Evolutionary conservation across 164 flowering plant genomes (phyloP).

Genomic region (Vitis rupestris): DNA sequence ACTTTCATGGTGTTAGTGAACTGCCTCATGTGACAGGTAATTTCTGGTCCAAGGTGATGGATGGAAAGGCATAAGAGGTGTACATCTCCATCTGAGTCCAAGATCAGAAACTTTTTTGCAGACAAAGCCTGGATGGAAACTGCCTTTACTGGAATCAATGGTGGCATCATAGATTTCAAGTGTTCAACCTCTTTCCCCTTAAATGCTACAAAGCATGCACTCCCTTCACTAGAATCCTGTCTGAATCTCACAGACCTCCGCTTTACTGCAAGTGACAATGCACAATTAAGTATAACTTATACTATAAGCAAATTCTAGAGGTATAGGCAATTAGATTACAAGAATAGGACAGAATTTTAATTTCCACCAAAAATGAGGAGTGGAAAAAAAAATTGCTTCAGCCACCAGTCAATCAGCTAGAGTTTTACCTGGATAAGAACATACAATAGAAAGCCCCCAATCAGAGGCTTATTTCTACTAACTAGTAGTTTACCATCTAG

Average conservation of each 20-base stretch:
- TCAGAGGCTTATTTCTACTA: slow-evolving; percentile 4
- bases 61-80: slow-evolving; percentile 45
- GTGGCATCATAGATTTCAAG: slow-evolving; percentile 16
- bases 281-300: slow-evolving; percentile 22
- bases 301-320: too few species aligned
- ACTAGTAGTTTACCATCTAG: slow-evolving; percentile 22
- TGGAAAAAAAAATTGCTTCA: not conserved
- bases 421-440: slow-evolving; percentile 1
- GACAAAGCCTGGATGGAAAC: slow-evolving; percentile 63
- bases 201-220: slow-evolving; percentile 53
- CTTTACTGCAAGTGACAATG: slow-evolving; percentile 56
- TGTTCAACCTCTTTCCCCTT: slow-evolving; percentile 26
- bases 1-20: slow-evolving; percentile 56
- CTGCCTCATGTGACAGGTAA: slow-evolving; percentile 41
- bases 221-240: slow-evolving; percentile 50
- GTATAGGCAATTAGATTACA: not conserved
- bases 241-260: slow-evolving; percentile 47
- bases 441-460: not conserved
- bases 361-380: too few species aligned
- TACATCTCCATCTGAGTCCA: slow-evolving; percentile 73
- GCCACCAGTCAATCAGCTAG: not conserved
- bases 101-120: slow-evolving; percentile 48
- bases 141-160: slow-evolving; percentile 45
- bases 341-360: too few species aligned
- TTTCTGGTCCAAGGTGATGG: slow-evolving; percentile 34